A percentile compares a stretch with the other conserved stretches of the same genome.
These are phyloP conservation scores for Murraya paniculata DNA, from an alignment of 345 rosid genomes.

Conservation along the genomic window DNA sequence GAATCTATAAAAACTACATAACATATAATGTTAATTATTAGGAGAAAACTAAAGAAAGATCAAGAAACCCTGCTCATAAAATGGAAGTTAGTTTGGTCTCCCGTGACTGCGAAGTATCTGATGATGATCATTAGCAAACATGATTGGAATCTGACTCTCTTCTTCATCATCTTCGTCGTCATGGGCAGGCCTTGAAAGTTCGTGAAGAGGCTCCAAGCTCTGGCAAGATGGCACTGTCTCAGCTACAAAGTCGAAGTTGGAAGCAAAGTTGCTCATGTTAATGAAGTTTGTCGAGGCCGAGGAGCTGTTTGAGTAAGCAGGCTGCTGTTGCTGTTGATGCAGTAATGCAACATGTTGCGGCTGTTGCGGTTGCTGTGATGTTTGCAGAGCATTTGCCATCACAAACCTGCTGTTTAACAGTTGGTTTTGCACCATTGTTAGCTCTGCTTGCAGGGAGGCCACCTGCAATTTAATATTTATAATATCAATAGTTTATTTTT, in stretches of 20 bases:
- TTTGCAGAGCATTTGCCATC: conserved; percentile 64
- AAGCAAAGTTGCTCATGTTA: conserved; percentile 45
- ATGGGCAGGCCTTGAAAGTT: conserved; percentile 33
- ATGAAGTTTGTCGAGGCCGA: conserved; percentile 73
- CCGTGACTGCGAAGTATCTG: conserved; percentile 46
- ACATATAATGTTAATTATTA: neutral
- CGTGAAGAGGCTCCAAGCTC: conserved; percentile 51
- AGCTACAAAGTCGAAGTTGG: conserved; percentile 48
- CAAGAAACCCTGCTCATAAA: conserved; percentile 4
- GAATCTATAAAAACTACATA: neutral
- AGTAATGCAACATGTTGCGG: conserved; percentile 29
- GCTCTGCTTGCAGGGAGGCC: conserved; percentile 79
- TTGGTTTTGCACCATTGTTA: conserved; percentile 75
- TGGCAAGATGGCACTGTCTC: conserved; percentile 50
- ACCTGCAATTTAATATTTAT: conserved; percentile 41
- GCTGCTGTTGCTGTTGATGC: conserved; percentile 50
- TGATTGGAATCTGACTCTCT: conserved; percentile 44
- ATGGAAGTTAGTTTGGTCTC: conserved; percentile 21
- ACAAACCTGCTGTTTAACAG: conserved; percentile 69
- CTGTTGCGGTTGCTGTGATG: conserved; percentile 41
- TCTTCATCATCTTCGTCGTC: conserved; percentile 70
- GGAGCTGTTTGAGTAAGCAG: conserved; percentile 90
- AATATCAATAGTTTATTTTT: too few relatives aligned
- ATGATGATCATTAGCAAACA: conserved; percentile 31
- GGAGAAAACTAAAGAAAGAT: neutral